Base-by-base conservation (phyloP, 2,329 filamentous ascomycete genomes). In the Neonectria punicea region DNA sequence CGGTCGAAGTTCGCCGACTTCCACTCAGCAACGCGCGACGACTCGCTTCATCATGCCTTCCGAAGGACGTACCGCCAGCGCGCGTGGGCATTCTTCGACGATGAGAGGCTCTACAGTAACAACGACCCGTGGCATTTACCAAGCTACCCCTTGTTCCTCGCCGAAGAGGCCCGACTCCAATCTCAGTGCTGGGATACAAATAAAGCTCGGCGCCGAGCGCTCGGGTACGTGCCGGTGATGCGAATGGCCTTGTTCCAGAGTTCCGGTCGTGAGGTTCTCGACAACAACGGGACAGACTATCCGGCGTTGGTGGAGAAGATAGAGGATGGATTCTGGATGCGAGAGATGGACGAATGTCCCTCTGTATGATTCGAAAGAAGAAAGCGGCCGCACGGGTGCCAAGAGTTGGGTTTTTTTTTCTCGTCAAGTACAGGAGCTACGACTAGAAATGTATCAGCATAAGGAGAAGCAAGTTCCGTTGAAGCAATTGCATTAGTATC, bases 21-120 rank as follows among this genome's bases (percentile, higher is more conserved):
- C 6, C 18, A 61, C 13, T 20, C 9, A 10, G 34, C 36, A 11
- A 39, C 11, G 20, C 25, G 4, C 3, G 36, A 4, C 9, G 4
- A 25, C 20, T 2, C 16, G 28, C 28, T 39, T 4, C 20, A 43
- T 1, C 11, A 25, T 5, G 57, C 65, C 1, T 65, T 39, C 22
- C 44, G 56, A 11, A 58, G 65, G 6, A 53, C 58, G 44, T 58
- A 53, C 51, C 61, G 58, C 1, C 65, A 67, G 18, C 65, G 53
- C 1, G 62, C 61, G 5, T 65, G 65, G 65, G 53, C 54, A 1
- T 49, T 67, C 32, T 59, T 67, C 4, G 62, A 65, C 4, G 49
- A 51, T n/a, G 28, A 51, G 10, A 32, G 30, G 2, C n/a, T 34
- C 16, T 51, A 50, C 28, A 10, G 6, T 28, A 11, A 50, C 30